Base-by-base conservation (phyloP, 2,329 filamentous ascomycete genomes). In the Chalaropsis ovoidea region DNA sequence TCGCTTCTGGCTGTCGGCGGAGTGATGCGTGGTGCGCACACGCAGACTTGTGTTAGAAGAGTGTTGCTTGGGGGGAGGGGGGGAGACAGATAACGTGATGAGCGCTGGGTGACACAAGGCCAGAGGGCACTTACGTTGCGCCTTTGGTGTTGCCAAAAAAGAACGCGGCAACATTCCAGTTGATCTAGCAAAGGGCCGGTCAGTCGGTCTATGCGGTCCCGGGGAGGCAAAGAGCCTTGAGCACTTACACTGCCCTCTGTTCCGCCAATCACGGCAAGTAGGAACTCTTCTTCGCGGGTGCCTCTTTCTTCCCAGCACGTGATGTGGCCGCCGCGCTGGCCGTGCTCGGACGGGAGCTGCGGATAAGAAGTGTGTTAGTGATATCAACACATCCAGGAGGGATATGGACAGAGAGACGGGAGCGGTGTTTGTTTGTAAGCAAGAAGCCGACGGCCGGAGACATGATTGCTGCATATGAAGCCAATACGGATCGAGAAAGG, bases 71-170 rank as follows among this genome's bases (percentile, higher is more conserved):
- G 67, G 3, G 31, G 31, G 31, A 35, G n/a, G n/a, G n/a, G n/a
- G n/a, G n/a, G n/a, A n/a, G n/a, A 35, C 31, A 35, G 31, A 35
- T 35, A 1, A 6, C 35, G 35, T 10, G 35, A 10, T 39, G 35
- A 39, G 8, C 35, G 8, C 35, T 66, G 41, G 27, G 54, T 17
- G 43, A 41, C 11, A 22, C 43, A 41, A 42, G 42, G 4, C 58
- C 1, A 24, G 27, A 13, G n/a, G 2, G 10, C 19, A 81, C 86
- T 79, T 80, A 89, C 87, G 86, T 86, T 24, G 87, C 87, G 15
- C 81, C 85, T 74, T 87, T 87, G 73, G 66, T 67, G 54, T 67
- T 64, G 35, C 66, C 66, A 52, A 67, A 67, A 52, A 65, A 67
- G 41, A 60, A 67, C 43, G 66, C 66, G 19, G 66, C 66, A 45